Evolutionary conservation across 1,284 basidiomycete species (phyloP), one percentile per base, ranked within the genome.

Genomic region (Polyporus tsugae): DNA sequence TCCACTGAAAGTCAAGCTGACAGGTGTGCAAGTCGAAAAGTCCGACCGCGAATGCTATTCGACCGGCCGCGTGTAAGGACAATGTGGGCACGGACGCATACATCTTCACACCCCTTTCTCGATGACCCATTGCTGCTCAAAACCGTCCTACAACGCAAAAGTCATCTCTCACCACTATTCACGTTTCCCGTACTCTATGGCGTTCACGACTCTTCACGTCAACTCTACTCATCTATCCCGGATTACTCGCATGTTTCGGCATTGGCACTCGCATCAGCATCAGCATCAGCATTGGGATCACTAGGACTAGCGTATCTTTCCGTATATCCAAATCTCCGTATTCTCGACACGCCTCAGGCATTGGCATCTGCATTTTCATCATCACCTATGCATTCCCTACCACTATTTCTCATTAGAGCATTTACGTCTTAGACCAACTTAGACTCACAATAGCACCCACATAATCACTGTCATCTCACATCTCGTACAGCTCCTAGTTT

Each of bases 41-140:
- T 46, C 57, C 15, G 19, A 19, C 36, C n/a, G 9, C 55, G 42
- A 38, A 10, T 35, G 17, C 29, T 63, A 13, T n/a, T 7, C 46
- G 4, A 29, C 46, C 5, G 44, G 25, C 13, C 22, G 19, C 63
- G 22, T 44, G 42, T 25, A 55, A 22, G 69, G 69, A 70, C 69
- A 65, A 39, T 61, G 49, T 60, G 63, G 61, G 63, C 39, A 66
- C 61, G 66, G 69, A 70, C 69, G 59, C 60, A 58, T 22, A 11
- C 11, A 22, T 52, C 57, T 13, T 59, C 19, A 53, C 49, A 15
- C 19, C 19, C 15, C 19, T 15, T 53, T 29, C 33, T n/a, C 25
- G 59, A 41, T 29, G 25, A 53, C 39, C 2, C 60, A 57, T 55
- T n/a, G 13, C 35, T 49, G 53, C 17, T n/a, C 38, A 33, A 33